These are phyloP conservation scores for Huntiella omanensis DNA, from an alignment of 2,329 filamentous ascomycete species.

Conservation along the genomic window DNA sequence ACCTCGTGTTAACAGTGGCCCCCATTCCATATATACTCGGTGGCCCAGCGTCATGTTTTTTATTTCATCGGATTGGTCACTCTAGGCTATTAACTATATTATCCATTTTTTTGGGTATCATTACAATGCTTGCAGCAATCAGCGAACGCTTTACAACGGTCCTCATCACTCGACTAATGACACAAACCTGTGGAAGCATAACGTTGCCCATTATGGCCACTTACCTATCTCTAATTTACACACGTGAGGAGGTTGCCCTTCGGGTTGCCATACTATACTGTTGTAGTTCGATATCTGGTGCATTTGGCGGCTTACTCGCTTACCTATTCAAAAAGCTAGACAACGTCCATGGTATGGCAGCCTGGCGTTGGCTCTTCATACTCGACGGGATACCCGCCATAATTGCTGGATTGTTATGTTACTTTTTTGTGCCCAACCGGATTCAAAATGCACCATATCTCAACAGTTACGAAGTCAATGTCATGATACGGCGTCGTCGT, in stretches of 20 bases:
- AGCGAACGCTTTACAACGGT: no score
- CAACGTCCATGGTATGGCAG: neutral
- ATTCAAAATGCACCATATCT: neutral
- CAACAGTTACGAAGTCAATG: neutral
- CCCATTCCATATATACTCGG: no score
- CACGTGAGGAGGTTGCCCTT: neutral
- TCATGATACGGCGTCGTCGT: neutral
- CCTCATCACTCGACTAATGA: no score
- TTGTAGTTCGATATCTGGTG: neutral
- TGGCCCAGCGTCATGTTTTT: no score
- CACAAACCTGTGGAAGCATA: no score
- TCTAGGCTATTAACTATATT: no score
- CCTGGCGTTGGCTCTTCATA: slow-evolving; percentile 1
- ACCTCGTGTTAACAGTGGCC: no score
- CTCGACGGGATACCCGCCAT: neutral
- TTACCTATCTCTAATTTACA: slow-evolving; percentile 1
- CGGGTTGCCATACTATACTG: neutral
- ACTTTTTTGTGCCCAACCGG: neutral
- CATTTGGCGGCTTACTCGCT: neutral
- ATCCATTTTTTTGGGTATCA: no score
- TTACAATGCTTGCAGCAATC: no score
- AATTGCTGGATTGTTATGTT: neutral
- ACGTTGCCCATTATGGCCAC: neutral
- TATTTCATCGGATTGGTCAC: no score
- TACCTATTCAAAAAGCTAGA: neutral